These are phyloP conservation scores for Nannochloropsis gaditana DNA, from an alignment of 108 stramenopile genomes.

Conservation along the genomic window DNA sequence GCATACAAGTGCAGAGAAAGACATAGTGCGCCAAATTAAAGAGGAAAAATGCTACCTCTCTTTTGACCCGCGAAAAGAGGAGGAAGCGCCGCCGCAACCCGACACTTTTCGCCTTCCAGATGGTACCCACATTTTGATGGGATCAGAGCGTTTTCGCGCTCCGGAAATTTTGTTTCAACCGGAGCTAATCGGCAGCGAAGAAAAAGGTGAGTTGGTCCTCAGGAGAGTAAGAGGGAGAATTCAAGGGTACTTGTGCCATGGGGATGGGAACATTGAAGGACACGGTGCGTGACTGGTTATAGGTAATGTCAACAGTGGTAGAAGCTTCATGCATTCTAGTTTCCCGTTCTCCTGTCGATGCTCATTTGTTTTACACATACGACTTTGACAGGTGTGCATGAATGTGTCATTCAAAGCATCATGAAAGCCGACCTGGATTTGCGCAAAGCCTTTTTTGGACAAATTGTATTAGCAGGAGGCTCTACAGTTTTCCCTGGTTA, in stretches of 20 bases:
- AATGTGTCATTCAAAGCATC: slow-evolving; percentile 73
- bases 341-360: no score
- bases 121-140: slow-evolving; percentile 68
- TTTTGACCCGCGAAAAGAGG: slow-evolving; percentile 55
- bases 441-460: slow-evolving; percentile 78
- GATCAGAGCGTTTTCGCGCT: slow-evolving; percentile 74
- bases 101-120: slow-evolving; percentile 74
- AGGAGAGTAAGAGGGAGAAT: neutral
- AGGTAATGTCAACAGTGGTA: no score
- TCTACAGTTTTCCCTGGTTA: slow-evolving; percentile 84
- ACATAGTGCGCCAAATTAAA: slow-evolving; percentile 84
- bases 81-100: slow-evolving; percentile 41
- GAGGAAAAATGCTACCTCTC: slow-evolving; percentile 82
- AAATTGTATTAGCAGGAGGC: slow-evolving; percentile 91
- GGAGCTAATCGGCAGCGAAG: slow-evolving; percentile 80
- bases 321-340: no score
- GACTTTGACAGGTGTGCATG: slow-evolving; percentile 65
- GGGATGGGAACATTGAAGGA: no score
- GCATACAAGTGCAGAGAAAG: slow-evolving; percentile 81
- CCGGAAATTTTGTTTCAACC: slow-evolving; percentile 90
- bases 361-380: neutral
- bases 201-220: neutral
- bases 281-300: no score
- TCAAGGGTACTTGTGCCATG: no score
- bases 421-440: slow-evolving; percentile 83